Evolutionary conservation across 352 stramenopile species (phyloP), one percentile per base, ranked within the genome.

Genomic region (Blastocystis sp.): DNA sequence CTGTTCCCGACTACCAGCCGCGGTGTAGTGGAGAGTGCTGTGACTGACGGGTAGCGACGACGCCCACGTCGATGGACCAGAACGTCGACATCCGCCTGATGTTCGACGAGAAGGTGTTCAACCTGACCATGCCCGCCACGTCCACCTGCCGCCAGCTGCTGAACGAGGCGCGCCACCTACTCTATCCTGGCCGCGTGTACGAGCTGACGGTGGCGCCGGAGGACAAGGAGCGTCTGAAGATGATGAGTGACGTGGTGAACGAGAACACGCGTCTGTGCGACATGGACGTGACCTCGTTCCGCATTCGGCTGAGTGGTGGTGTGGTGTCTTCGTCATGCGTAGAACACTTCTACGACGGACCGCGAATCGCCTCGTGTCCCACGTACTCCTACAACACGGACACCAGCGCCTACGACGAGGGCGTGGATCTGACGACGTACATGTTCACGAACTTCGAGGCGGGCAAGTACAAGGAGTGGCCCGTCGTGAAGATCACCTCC

Each of bases 191-290:
- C 1, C 16, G 74, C 35, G 74, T 85, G 50, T 85, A 85, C 26
- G 74, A 85, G 35, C 60, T 85, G 31, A 85, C 74, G 37, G 74
- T 85, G 29, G 51, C 45, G 19, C 50, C 74, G 33, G 74, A 85
- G 33, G 74, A 85, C 29, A 85, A 85, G 50, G 74, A 85, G 41
- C 74, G 74, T 0, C 26, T 85, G 61, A 85, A 85, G 74, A 85
- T 85, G 74, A 69, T 85, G 45, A 85, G 74, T 39, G 74, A 85
- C 21, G 74, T 85, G 51, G 74, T 85, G 33, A 85, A 85, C 61
- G 74, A 85, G 74, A 51, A 10, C 19, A 45, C 35, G 59, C 41
- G 50, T 26, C 61, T 85, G 2, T 85, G 74, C 61, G 74, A 85
- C 35, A 66, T 85, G 9, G 74, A 85, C 37, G 50, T 85, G 21